These are phyloP conservation scores for Rhizopus delemar DNA, from an alignment of 371 early-diverging fungal species.

Conservation along the genomic window DNA sequence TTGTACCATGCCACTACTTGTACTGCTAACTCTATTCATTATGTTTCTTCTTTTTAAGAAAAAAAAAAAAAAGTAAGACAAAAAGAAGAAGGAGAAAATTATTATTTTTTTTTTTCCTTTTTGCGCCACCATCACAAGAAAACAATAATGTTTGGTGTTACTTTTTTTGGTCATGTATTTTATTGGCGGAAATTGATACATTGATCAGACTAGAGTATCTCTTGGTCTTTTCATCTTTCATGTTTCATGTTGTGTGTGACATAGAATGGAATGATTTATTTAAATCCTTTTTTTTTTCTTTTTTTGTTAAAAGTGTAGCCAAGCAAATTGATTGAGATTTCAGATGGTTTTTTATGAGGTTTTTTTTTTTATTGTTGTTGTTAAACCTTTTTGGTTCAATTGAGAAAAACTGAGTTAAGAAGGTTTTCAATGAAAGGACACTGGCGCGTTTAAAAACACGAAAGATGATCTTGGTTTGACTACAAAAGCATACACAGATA, in stretches of 20 bases:
- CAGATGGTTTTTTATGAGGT: too few relatives aligned
- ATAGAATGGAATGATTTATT: background rate
- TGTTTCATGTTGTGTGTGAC: too few relatives aligned
- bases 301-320: too few relatives aligned
- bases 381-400: too few relatives aligned
- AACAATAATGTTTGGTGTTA: conserved; percentile 2
- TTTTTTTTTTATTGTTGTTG: too few relatives aligned
- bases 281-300: background rate
- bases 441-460: too few relatives aligned
- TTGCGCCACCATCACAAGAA: background rate
- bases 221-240: too few relatives aligned
- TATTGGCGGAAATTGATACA: conserved; percentile 87
- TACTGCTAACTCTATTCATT: conserved; percentile 26
- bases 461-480: too few relatives aligned
- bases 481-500: too few relatives aligned
- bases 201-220: conserved; percentile 27
- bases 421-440: too few relatives aligned
- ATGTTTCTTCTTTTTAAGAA: background rate
- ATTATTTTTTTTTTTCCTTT: conserved; percentile 8
- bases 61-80: conserved; percentile 1
- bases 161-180: conserved; percentile 38
- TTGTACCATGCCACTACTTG: conserved; percentile 23
- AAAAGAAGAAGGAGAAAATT: conserved; percentile 10
- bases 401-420: too few relatives aligned
- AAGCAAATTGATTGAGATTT: too few relatives aligned